Base-by-base conservation (phyloP, 495 filamentous ascomycete species). In the Penicillium coffeae region DNA sequence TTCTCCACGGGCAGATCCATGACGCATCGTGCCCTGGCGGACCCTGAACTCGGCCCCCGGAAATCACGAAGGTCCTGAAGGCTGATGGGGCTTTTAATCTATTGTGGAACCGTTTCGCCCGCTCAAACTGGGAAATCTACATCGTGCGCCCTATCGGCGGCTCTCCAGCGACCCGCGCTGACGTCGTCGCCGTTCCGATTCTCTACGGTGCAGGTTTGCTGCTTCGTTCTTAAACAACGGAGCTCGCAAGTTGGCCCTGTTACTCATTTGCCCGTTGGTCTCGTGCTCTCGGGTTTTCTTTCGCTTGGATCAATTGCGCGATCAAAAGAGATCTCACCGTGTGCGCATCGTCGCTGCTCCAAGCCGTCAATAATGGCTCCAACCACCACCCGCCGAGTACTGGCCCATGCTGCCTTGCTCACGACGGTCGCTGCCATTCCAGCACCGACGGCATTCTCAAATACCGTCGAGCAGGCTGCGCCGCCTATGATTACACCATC, bases 401-500 rank as follows among this genome's bases (percentile, higher is more conserved):
- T 30, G 10, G 10, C 25, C 25, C 25, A 30, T 10, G 25, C 25
- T 10, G 25, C 25, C 4, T 10, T 30, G 10, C 25, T 58, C 14
- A 52, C 58, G 15, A 8, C 51, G 45, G 42, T 35, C 43, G 43
- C 38, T 14, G 52, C 52, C 37, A 35, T 50, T 8, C 59, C 59
- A 6, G 55, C 52, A 9, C 59, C 55, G 22, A 62, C 59, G 10
- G 49, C 43, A 15, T 53, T 56, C 38, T 16, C 41, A 30, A 42
- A 22, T 12, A 45, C 34, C 33, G 52, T 30, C 18, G 36, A 36
- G 6, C 57, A 47, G 4, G 18, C 49, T 16, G 30, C 50, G 4
- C 59, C 59, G 4, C 40, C 48, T 36, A n/a, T n/a, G n/a, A 54
- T 62, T 18, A 62, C 59, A 35, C 18, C 59, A 13, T 56, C 59